Percentiles rank a stretch among this genome's conserved stretches.
phyloP scores from a whole-genome alignment of 2,329 filamentous ascomycete species.

The Sphaerulina vaccinii region DNA sequence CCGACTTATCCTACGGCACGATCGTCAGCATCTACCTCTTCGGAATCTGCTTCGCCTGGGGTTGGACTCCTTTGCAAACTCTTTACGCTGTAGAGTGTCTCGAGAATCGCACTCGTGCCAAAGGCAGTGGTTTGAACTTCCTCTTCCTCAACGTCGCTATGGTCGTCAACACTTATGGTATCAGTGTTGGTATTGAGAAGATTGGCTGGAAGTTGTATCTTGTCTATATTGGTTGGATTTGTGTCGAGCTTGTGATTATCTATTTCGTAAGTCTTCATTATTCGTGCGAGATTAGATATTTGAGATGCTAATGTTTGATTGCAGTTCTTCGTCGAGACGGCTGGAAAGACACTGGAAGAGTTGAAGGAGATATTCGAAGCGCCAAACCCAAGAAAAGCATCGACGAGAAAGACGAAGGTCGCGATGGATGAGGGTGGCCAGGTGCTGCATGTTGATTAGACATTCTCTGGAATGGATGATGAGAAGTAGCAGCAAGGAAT shows the following conservation, averaged over 20 bases:
- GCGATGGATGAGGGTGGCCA: slow-evolving; percentile 29
- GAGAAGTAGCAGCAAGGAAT: not conserved
- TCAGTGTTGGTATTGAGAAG: slow-evolving; percentile 27
- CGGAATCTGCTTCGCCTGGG: slow-evolving; percentile 43
- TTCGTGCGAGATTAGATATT: too few species aligned
- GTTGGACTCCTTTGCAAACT: slow-evolving; percentile 43
- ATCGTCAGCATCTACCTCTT: slow-evolving; percentile 45
- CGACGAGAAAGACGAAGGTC: slow-evolving; percentile 32
- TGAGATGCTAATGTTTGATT: not conserved
- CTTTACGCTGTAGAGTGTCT: slow-evolving; percentile 42
- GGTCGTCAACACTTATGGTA: slow-evolving; percentile 41
- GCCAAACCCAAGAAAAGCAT: slow-evolving; percentile 32
- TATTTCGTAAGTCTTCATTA: slow-evolving; percentile 24
- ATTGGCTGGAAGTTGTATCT: slow-evolving; percentile 32
- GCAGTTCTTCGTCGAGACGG: slow-evolving; percentile 42
- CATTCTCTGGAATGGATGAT: too few species aligned
- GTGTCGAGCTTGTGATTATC: slow-evolving; percentile 33
- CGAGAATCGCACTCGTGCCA: slow-evolving; percentile 42
- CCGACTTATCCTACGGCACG: slow-evolving; percentile 36
- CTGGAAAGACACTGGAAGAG: slow-evolving; percentile 34
- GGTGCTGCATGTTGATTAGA: slow-evolving; percentile 24
- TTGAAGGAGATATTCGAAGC: slow-evolving; percentile 28
- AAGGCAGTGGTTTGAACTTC: slow-evolving; percentile 37
- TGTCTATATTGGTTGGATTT: slow-evolving; percentile 35
- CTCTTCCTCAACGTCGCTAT: slow-evolving; percentile 47